Percentiles rank a stretch among this genome's conserved stretches.
Evolutionary conservation across 495 filamentous ascomycete species (phyloP).

Genomic region (Trichoderma parareesei): DNA sequence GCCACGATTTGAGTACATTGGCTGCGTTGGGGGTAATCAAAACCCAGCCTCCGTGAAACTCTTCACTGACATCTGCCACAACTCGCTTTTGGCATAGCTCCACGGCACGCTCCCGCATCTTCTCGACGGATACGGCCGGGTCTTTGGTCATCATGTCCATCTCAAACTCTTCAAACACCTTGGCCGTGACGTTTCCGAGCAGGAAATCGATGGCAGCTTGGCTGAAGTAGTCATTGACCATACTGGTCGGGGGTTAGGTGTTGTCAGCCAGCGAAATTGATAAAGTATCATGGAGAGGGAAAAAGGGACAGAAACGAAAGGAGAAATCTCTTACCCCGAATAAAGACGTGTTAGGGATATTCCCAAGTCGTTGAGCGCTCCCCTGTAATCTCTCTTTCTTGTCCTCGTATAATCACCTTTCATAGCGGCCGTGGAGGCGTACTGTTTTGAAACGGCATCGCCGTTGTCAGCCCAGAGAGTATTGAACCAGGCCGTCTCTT

Average conservation of each 20-base stretch:
- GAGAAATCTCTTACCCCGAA: slow-evolving; percentile 37
- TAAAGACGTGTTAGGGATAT: slow-evolving; percentile 70
- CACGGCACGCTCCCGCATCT: slow-evolving; percentile 79
- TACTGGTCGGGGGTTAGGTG: slow-evolving; percentile 43
- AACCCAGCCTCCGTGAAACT: slow-evolving; percentile 79
- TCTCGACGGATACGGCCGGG: slow-evolving; percentile 74
- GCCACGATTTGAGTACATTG: slow-evolving; percentile 58
- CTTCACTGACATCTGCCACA: slow-evolving; percentile 72
- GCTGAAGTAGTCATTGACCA: slow-evolving; percentile 93
- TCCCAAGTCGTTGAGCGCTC: slow-evolving; percentile 86
- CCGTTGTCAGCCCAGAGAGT: slow-evolving; percentile 93
- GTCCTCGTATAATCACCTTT: slow-evolving; percentile 95
- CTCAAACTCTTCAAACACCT: slow-evolving; percentile 88
- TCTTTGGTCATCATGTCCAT: slow-evolving; percentile 79
- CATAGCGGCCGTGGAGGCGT: slow-evolving; percentile 85
- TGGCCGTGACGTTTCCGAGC: slow-evolving; percentile 74
- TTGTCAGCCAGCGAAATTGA: background rate
- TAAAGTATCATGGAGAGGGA: background rate
- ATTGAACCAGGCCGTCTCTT: slow-evolving; percentile 84
- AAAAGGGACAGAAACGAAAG: background rate
- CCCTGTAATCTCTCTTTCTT: slow-evolving; percentile 80
- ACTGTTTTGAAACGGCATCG: slow-evolving; percentile 62
- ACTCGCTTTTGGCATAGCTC: slow-evolving; percentile 77
- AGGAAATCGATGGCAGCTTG: slow-evolving; percentile 91
- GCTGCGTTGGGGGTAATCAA: slow-evolving; percentile 48